Conservation (phyloP, 306 rosid species). For the Phaseolus lunatus region DNA sequence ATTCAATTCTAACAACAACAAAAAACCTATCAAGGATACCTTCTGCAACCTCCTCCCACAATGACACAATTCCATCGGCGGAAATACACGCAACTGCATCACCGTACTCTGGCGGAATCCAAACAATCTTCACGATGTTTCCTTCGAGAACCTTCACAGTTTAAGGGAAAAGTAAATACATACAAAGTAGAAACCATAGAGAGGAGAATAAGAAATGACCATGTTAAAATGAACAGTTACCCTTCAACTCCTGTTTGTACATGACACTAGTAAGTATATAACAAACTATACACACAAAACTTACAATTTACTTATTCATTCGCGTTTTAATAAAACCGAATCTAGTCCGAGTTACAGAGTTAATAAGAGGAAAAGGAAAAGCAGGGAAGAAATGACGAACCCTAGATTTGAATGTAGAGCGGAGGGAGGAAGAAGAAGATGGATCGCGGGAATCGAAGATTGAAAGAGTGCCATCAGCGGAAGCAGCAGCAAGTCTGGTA, state of each 20-base stretch:
- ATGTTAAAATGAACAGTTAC: background rate
- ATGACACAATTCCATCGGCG: conserved; percentile 65
- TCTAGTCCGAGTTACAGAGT: background rate
- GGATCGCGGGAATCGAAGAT: conserved; percentile 72
- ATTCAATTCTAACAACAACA: conserved; percentile 3
- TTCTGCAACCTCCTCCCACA: conserved; percentile 84
- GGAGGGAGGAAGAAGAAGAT: conserved; percentile 69
- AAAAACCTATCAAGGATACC: conserved; percentile 55
- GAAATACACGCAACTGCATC: conserved; percentile 85
- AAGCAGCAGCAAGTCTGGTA: conserved; percentile 72
- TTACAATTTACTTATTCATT: background rate
- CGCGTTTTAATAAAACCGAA: background rate
- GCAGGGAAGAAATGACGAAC: conserved; percentile 38
- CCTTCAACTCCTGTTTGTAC: no score
- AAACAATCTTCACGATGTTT: conserved; percentile 67
- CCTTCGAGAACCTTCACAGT: conserved; percentile 61
- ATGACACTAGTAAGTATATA: no score
- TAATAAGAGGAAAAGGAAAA: background rate
- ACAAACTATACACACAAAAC: background rate
- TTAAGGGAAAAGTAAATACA: background rate
- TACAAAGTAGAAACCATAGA: background rate
- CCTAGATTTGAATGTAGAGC: conserved; percentile 65
- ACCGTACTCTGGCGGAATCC: conserved; percentile 89
- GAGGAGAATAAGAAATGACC: conserved; percentile 8
- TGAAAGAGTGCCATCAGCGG: conserved; percentile 68